Conservation (phyloP, 495 filamentous ascomycete genomes). For the Xylaria curta region DNA sequence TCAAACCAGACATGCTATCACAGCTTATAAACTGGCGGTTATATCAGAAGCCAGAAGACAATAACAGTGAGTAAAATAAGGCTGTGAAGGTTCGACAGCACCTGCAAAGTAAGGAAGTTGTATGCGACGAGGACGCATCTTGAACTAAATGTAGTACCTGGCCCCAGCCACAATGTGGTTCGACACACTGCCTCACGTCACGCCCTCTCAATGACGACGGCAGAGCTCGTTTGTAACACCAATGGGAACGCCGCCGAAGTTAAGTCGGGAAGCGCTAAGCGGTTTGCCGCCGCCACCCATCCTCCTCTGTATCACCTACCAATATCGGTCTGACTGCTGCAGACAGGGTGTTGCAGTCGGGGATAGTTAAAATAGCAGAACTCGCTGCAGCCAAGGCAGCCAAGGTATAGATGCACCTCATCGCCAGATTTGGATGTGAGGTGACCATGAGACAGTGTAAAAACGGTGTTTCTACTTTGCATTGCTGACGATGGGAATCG, state of each 20-base stretch:
- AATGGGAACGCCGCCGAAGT: constrained; percentile 13
- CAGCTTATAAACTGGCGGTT: neutral
- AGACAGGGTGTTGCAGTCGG: neutral
- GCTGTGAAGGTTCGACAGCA: neutral
- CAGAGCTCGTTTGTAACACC: constrained; percentile 6
- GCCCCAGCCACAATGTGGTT: constrained; percentile 7
- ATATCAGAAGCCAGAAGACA: neutral
- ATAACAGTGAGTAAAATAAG: constrained; percentile 1
- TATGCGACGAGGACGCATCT: neutral
- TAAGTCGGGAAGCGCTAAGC: constrained; percentile 21
- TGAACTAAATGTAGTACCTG: neutral
- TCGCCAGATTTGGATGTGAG: constrained; percentile 10
- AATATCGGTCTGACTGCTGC: neutral
- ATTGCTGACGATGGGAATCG: neutral
- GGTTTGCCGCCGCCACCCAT: constrained; percentile 6
- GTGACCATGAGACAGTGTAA: constrained; percentile 10
- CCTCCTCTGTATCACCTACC: constrained; percentile 19
- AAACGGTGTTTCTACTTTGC: neutral
- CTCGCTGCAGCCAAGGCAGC: constrained; percentile 12
- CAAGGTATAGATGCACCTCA: constrained; percentile 9
- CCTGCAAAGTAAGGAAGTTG: constrained; percentile 3
- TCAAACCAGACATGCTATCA: neutral
- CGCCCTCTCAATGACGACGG: neutral
- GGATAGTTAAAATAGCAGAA: constrained; percentile 21
- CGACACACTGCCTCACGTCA: constrained; percentile 3